phyloP scores from a whole-genome alignment of 495 filamentous ascomycete species.

The Lichenothelia convexa region DNA sequence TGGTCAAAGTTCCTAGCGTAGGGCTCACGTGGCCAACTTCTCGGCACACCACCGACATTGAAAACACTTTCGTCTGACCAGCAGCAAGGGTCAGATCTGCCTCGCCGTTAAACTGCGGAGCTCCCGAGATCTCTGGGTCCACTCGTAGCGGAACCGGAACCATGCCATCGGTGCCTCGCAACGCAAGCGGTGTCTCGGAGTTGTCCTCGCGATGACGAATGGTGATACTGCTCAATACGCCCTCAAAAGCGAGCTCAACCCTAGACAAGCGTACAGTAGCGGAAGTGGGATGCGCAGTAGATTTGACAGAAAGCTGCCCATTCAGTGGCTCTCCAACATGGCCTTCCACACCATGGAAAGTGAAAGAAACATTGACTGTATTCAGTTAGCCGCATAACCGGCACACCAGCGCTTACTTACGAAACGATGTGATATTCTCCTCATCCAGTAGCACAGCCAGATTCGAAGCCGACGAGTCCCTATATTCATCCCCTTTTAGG shows the following conservation, averaged over 20 bases:
- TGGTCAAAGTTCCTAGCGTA: neutral
- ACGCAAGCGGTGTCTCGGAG: too few species aligned
- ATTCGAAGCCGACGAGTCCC: neutral
- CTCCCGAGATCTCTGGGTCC: constrained; percentile 5
- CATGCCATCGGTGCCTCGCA: too few species aligned
- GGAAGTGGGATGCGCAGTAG: constrained; percentile 42
- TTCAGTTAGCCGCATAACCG: neutral
- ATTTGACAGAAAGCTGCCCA: constrained; percentile 57
- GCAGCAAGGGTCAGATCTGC: constrained; percentile 52
- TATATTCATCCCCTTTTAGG: neutral
- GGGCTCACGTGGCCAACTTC: constrained; percentile 55
- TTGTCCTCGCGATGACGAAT: too few species aligned
- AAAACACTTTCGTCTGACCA: constrained; percentile 49
- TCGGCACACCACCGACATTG: constrained; percentile 51
- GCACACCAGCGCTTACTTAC: too few species aligned
- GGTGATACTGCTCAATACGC: too few species aligned
- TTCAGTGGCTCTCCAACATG: constrained; percentile 64
- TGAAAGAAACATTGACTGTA: constrained; percentile 46
- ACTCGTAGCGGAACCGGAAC: too few species aligned
- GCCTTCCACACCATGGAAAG: constrained; percentile 55
- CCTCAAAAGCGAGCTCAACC: constrained; percentile 25
- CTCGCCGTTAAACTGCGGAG: constrained; percentile 7
- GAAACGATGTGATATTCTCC: constrained; percentile 1
- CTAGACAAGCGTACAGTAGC: constrained; percentile 44
- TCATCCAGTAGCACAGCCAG: neutral